Conservation (phyloP, 495 filamentous ascomycete genomes). For the Tuber brumale region DNA sequence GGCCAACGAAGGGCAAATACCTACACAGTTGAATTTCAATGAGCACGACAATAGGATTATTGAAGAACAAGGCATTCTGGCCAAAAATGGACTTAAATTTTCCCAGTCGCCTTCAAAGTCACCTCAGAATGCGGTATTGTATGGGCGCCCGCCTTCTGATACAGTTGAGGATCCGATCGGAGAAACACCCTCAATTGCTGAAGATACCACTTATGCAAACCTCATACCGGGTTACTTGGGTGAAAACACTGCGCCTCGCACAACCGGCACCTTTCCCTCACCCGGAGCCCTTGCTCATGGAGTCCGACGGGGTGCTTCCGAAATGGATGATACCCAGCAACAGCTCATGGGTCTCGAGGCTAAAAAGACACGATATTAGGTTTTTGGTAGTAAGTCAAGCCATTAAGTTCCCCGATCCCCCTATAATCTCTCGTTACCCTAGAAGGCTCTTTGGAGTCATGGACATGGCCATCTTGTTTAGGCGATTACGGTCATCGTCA, state of each 20-base stretch:
- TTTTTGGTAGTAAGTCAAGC: neutral
- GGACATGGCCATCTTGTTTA: neutral
- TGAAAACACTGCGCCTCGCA: constrained; percentile 16
- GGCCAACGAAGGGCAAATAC: constrained; percentile 34
- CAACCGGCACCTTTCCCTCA: constrained; percentile 25
- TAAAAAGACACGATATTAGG: constrained; percentile 31
- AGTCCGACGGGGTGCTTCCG: constrained; percentile 28
- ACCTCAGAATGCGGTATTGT: constrained; percentile 25
- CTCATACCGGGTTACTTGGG: constrained; percentile 33
- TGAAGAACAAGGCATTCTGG: constrained; percentile 24
- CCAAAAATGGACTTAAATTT: constrained; percentile 23
- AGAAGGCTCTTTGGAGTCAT: neutral
- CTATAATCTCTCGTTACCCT: neutral
- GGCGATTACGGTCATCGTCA: neutral
- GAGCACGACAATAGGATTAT: constrained; percentile 30
- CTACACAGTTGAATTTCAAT: constrained; percentile 29
- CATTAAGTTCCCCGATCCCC: neutral
- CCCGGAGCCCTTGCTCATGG: constrained; percentile 28
- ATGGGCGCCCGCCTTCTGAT: constrained; percentile 27
- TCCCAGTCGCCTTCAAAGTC: constrained; percentile 32
- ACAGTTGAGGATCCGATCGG: constrained; percentile 26
- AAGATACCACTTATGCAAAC: constrained; percentile 27
- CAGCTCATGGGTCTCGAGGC: constrained; percentile 27
- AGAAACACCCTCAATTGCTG: constrained; percentile 19
- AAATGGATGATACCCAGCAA: constrained; percentile 34